A percentile compares a stretch with the other conserved stretches of the same genome.
Evolutionary conservation across 257 asterid genomes (phyloP).

Genomic region (Nicotiana otophora): DNA sequence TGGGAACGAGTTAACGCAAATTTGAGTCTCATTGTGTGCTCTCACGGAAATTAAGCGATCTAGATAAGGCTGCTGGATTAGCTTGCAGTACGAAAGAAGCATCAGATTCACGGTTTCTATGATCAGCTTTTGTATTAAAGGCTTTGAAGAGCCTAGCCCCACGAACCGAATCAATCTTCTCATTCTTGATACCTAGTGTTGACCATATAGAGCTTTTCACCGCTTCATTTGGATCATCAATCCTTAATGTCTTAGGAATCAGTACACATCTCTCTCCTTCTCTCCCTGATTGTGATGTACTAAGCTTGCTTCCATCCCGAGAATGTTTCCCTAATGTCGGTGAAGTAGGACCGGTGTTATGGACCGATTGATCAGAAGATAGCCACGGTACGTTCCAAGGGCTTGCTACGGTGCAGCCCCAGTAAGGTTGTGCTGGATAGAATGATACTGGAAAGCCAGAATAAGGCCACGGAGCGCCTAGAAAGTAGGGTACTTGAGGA

Average conservation of each 20-base stretch:
- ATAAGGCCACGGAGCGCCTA: conserved; percentile 32
- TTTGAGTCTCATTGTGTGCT: conserved; percentile 15
- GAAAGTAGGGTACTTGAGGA: conserved; percentile 13
- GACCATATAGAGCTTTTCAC: conserved; percentile 71
- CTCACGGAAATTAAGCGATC: conserved; percentile 65
- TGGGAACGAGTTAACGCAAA: background rate
- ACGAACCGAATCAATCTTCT: conserved; percentile 4
- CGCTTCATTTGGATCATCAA: conserved; percentile 60
- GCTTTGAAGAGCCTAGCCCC: conserved; percentile 25
- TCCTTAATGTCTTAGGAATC: conserved; percentile 51
- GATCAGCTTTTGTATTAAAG: conserved; percentile 29
- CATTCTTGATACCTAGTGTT: conserved; percentile 26
- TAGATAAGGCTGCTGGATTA: conserved; percentile 80
- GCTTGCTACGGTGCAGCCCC: conserved; percentile 33
- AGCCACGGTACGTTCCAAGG: conserved; percentile 30
- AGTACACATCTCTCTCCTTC: conserved; percentile 20
- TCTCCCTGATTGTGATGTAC: too few relatives aligned
- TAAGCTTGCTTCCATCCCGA: conserved; percentile 21
- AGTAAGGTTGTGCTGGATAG: conserved; percentile 33
- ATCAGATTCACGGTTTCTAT: conserved; percentile 13
- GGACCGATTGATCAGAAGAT: conserved; percentile 17
- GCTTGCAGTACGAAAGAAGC: conserved; percentile 45
- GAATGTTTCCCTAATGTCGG: conserved; percentile 50
- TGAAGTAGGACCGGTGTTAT: conserved; percentile 16
- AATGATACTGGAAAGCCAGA: conserved; percentile 43